A percentile compares a stretch with the other conserved stretches of the same genome.
Evolutionary conservation across 2,329 filamentous ascomycete genomes (phyloP).

Genomic region (Xylaria sp.): DNA sequence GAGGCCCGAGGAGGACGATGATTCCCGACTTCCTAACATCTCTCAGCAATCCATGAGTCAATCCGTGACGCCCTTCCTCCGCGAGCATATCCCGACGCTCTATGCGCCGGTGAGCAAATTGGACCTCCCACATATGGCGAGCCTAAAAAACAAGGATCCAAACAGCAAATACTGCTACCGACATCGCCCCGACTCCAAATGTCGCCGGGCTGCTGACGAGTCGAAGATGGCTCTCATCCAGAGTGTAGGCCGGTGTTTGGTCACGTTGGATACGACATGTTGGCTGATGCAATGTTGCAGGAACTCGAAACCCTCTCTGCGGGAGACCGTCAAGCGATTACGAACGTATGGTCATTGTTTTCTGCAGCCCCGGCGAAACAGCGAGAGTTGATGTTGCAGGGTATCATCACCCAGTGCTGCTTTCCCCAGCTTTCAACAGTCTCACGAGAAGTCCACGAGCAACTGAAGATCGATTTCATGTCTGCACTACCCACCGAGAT

Average conservation of each 20-base stretch:
- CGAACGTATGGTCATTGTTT: constrained; percentile 96
- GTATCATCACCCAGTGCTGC: constrained; percentile 93
- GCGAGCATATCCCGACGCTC: constrained; percentile 81
- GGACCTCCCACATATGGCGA: constrained; percentile 38
- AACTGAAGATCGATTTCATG: constrained; percentile 96
- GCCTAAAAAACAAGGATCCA: constrained; percentile 44
- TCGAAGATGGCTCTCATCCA: constrained; percentile 94
- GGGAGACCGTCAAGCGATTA: constrained; percentile 88
- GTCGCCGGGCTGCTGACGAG: constrained; percentile 86
- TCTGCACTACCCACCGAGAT: constrained; percentile 83
- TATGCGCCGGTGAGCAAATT: constrained; percentile 73
- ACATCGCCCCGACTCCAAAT: constrained; percentile 90
- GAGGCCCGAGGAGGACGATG: constrained; percentile 46
- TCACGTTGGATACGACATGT: not conserved
- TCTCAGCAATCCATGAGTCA: constrained; percentile 64
- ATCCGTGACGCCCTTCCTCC: constrained; percentile 81
- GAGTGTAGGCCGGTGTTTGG: constrained; percentile 52
- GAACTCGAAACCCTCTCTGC: constrained; percentile 77
- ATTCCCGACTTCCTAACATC: constrained; percentile 50
- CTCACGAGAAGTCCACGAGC: constrained; percentile 82
- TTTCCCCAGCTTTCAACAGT: constrained; percentile 95
- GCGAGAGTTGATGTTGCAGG: constrained; percentile 91
- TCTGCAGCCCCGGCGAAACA: constrained; percentile 92
- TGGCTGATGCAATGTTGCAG: constrained; percentile 36
- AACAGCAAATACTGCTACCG: constrained; percentile 96